Evolutionary conservation across 2,329 filamentous ascomycete species (phyloP), one percentile per base, ranked within the genome.

Genomic region (Scytalidium lignicola): DNA sequence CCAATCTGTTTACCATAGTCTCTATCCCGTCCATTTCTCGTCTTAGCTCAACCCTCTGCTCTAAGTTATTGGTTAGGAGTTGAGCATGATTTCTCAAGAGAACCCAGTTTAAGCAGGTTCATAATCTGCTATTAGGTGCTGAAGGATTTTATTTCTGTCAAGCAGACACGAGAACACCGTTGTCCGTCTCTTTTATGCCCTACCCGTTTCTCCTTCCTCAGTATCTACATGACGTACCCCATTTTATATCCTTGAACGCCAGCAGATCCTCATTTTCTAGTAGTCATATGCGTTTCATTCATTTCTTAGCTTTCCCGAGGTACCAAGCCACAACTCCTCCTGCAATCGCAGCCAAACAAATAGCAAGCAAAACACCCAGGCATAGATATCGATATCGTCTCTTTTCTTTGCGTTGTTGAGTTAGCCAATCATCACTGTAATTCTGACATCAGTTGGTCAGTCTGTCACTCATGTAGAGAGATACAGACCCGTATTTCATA

Each of bases 391-490:
- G 54, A 42, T 58, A 63, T 23, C 56, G 52, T 19, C 61, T 47
- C 57, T 61, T 62, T 46, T 66, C 58, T 32, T 52, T 57, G 15
- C 52, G 55, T 52, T 66, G 62, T 51, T 62, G 60, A n/a, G 47
- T 47, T 22, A 66, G 49, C 63, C 63, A 66, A 39, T 64, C 59
- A 39, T 63, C 53, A 9, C 59, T 64, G 18, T 23, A 48, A 1
- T 29, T 41, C 41, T 23, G 20, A 43, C 28, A 51, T 17, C 22
- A 23, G 17, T 37, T 42, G 40, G 21, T 17, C 19, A 44, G 21
- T 26, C 26, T 8, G 3, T 9, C 12, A 7, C 32, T 17, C 20
- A 32, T 13, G 22, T n/a, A 6, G 28, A 6, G 43, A 22, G 45
- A 41, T 9, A 32, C 47, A 39, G 46, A 48, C 44, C 50, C 51